Evolutionary conservation across 2,329 filamentous ascomycete genomes (phyloP).

Genomic region (Nemania sp.): DNA sequence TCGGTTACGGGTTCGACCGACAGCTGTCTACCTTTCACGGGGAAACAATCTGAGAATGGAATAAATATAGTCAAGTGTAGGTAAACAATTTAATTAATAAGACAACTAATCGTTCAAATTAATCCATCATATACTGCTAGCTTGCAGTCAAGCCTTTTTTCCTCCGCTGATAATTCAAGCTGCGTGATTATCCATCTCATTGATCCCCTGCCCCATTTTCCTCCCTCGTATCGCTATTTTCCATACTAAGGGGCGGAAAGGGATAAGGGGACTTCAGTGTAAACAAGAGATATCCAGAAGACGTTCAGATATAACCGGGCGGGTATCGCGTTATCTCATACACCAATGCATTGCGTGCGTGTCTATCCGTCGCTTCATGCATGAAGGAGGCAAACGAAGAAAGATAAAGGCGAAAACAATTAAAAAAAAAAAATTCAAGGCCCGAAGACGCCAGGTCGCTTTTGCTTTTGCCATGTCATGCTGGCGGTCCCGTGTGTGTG

Average conservation of each 20-base stretch:
- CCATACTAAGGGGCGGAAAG: no score
- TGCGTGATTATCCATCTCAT: slow-evolving; percentile 2
- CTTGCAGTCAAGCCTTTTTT: slow-evolving; percentile 1
- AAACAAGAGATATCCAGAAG: slow-evolving; percentile 4
- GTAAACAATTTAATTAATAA: no score
- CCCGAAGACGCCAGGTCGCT: slow-evolving; percentile 15
- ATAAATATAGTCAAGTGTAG: no score
- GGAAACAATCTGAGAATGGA: no score
- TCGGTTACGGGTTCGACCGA: no score
- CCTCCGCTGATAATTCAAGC: no score
- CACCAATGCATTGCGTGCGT: slow-evolving; percentile 16
- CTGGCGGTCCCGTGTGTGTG: not conserved
- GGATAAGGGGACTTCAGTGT: no score
- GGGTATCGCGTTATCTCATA: slow-evolving; percentile 21
- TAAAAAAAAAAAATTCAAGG: slow-evolving; percentile 2
- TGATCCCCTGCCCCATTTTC: no score
- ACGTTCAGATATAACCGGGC: slow-evolving; percentile 7
- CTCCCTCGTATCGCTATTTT: no score
- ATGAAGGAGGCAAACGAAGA: slow-evolving; percentile 16
- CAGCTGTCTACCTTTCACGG: no score
- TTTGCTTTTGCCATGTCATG: not conserved
- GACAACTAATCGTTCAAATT: no score
- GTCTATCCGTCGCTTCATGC: slow-evolving; percentile 25
- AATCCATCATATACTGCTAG: not conserved
- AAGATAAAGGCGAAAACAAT: no score